phyloP scores from a whole-genome alignment of 148 eudicot genomes.

The Cornus kousa region DNA sequence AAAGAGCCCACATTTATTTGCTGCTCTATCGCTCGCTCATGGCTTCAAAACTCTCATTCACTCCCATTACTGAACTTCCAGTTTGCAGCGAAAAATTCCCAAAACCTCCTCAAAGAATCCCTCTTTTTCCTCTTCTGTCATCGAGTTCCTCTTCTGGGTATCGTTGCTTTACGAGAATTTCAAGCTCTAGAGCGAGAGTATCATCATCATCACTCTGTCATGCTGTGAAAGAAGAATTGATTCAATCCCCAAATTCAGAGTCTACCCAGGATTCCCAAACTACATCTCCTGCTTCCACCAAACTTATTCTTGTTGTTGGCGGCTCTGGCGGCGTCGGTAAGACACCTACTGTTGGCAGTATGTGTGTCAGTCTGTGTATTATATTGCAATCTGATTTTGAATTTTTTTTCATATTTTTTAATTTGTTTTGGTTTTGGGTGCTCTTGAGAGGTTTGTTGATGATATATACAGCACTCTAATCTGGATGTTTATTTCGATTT shows the following conservation, averaged over 20 bases:
- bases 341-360: background rate
- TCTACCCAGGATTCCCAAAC: slow-evolving; percentile 20
- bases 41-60: slow-evolving; percentile 47
- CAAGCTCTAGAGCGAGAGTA: slow-evolving; percentile 4
- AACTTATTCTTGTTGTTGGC: slow-evolving; percentile 84
- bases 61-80: slow-evolving; percentile 33
- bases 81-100: slow-evolving; percentile 22
- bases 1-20: background rate
- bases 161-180: background rate
- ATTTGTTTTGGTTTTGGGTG: background rate
- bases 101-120: slow-evolving; percentile 19
- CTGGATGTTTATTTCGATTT: background rate
- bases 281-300: slow-evolving; percentile 33
- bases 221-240: slow-evolving; percentile 47
- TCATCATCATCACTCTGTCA: slow-evolving; percentile 24
- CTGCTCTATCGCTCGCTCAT: slow-evolving; percentile 18
- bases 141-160: slow-evolving; percentile 5
- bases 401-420: background rate
- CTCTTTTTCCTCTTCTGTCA: slow-evolving; percentile 11
- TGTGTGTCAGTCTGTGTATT: background rate
- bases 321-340: slow-evolving; percentile 95
- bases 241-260: slow-evolving; percentile 28
- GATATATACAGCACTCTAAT: background rate
- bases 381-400: background rate
- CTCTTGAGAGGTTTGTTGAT: background rate